Evolutionary conservation across 768 basidiomycete genomes (phyloP).

Genomic region (Leccinum pellstonianum): DNA sequence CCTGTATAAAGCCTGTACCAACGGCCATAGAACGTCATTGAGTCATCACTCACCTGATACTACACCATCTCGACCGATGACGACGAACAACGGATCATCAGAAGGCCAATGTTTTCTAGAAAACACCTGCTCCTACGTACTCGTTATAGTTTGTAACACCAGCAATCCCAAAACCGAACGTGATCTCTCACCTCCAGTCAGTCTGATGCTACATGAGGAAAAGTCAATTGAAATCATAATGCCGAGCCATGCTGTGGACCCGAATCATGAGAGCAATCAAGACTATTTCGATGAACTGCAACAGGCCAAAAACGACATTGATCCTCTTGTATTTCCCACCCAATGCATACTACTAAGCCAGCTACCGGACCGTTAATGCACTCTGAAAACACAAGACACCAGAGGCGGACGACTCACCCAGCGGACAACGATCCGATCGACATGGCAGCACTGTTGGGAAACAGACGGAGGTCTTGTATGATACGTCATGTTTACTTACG

Average conservation of each 20-base stretch:
- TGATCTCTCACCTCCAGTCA: slow-evolving; percentile 42
- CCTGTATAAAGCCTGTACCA: slow-evolving; percentile 57
- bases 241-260: slow-evolving; percentile 44
- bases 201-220: neutral
- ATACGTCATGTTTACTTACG: slow-evolving; percentile 1
- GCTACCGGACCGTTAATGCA: slow-evolving; percentile 15
- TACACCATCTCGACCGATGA: slow-evolving; percentile 53
- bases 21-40: slow-evolving; percentile 47
- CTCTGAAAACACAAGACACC: neutral
- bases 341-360: slow-evolving; percentile 54
- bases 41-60: slow-evolving; percentile 40
- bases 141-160: slow-evolving; percentile 58
- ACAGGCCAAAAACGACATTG: slow-evolving; percentile 48
- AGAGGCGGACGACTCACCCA: slow-evolving; percentile 32
- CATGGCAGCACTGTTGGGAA: slow-evolving; percentile 50
- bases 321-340: slow-evolving; percentile 51
- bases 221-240: slow-evolving; percentile 37
- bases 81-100: slow-evolving; percentile 11
- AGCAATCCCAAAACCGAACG: slow-evolving; percentile 63
- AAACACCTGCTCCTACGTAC: slow-evolving; percentile 33
- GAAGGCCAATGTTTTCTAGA: neutral
- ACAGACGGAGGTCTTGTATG: slow-evolving; percentile 45
- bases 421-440: slow-evolving; percentile 52
- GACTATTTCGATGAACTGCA: slow-evolving; percentile 47
- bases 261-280: slow-evolving; percentile 43